Evolutionary conservation across 1,139 yeast genomes (phyloP), one percentile per base, ranked within the genome.

Genomic region (Pneumocystis wakefieldiae): DNA sequence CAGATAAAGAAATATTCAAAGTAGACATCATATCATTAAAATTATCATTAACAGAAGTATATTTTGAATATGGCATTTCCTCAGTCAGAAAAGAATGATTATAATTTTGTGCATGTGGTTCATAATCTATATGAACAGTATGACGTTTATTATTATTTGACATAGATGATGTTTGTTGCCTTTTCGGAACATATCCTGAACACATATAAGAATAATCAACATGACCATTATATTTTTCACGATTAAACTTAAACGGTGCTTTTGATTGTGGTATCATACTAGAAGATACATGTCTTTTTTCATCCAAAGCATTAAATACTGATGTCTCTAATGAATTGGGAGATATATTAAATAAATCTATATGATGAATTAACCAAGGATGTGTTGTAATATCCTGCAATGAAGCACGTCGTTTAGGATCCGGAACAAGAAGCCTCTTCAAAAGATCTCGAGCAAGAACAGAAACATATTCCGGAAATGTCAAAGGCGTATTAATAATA

Each of bases 401-500:
- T 60, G 77, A 78, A 57, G 88, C 81, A 74, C 99, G 83, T 70
- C 80, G 83, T 67, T 77, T 81, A n/a, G 98, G 98, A 72, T 88
- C 88, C 1, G 95, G 81, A 5, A 89, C 94, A 65, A 91, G 81
- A 57, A 92, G 86, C 71, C 86, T 85, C 70, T 97, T 80, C 66
- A 92, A 77, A 67, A 92, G 78, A 74, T 92, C 97, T 74, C 99
- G 82, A 14, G 98, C 95, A 73, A 88, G 80, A 2, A 97, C 95
- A 62, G 86, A 85, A 64, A 94, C 84, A 72, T 89, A 91, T 73
- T 91, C 97, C 1, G 98, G 98, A 76, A 92, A 92, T 2, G 97
- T 92, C 70, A 92, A 78, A 4, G 96, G 90, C 1, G 97, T 89
- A 63, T 84, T 80, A 61, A 97, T 89, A 68, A 92, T 94, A 75